phyloP scores from a whole-genome alignment of 2,329 filamentous ascomycete genomes.

The Neonectria magnoliae region DNA sequence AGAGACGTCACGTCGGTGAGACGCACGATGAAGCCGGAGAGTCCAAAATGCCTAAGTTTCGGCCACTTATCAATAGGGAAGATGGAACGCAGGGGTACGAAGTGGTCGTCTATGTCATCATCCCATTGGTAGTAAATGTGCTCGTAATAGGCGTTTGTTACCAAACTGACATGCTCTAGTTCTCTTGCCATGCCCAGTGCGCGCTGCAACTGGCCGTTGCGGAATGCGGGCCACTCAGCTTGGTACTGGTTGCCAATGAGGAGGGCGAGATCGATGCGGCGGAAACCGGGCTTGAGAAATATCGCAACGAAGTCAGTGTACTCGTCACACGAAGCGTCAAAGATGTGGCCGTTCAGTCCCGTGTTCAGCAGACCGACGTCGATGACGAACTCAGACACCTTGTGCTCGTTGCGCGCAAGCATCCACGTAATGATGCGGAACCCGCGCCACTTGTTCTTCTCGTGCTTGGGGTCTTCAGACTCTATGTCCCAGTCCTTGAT shows the following conservation, averaged over 20 bases:
- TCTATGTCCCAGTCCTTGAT: not conserved
- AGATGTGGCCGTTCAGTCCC: constrained; percentile 23
- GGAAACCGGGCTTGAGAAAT: not conserved
- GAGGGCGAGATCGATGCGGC: constrained; percentile 14
- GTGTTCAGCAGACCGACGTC: constrained; percentile 3
- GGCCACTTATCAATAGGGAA: constrained; percentile 7
- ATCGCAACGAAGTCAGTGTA: not conserved
- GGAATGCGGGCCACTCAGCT: constrained; percentile 4
- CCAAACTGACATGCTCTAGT: not conserved
- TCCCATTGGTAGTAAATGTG: not conserved
- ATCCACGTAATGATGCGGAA: not conserved
- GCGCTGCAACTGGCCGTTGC: not conserved
- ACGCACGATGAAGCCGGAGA: constrained; percentile 4
- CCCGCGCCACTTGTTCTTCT: constrained; percentile 5
- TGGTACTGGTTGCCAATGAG: not conserved
- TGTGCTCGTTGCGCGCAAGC: not conserved
- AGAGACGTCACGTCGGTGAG: not conserved
- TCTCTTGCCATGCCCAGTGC: not conserved
- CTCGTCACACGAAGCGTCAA: constrained; percentile 2
- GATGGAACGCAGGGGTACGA: not conserved
- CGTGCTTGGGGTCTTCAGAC: not conserved
- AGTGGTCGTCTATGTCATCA: not conserved
- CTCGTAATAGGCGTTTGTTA: not conserved
- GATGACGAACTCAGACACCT: constrained; percentile 1
- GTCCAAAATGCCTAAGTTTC: constrained; percentile 9